These are phyloP conservation scores for Colletotrichum sp. DNA, from an alignment of 2,329 filamentous ascomycete species.

Conservation along the genomic window DNA sequence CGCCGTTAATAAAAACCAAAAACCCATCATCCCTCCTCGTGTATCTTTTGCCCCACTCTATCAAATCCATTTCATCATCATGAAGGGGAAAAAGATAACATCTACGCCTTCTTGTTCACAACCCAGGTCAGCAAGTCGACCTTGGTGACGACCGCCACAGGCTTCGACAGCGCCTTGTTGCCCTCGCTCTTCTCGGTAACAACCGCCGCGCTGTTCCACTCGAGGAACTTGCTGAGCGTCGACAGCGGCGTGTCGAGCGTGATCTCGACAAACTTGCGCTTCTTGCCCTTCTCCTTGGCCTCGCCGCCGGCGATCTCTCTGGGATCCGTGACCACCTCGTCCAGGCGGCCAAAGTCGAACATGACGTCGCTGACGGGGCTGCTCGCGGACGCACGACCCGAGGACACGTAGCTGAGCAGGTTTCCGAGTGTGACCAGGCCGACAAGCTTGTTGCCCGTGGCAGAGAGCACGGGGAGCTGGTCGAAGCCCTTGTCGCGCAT, in stretches of 20 bases:
- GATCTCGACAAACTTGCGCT: slow-evolving; percentile 87
- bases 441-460: slow-evolving; percentile 74
- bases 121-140: slow-evolving; percentile 94
- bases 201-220: slow-evolving; percentile 97
- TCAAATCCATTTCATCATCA: slow-evolving; percentile 22
- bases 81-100: neutral
- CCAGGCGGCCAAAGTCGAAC: slow-evolving; percentile 91
- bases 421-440: slow-evolving; percentile 96
- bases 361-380: slow-evolving; percentile 86
- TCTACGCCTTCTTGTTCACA: slow-evolving; percentile 63
- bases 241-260: slow-evolving; percentile 86
- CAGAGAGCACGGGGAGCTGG: slow-evolving; percentile 86
- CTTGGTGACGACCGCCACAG: slow-evolving; percentile 92
- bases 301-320: slow-evolving; percentile 59
- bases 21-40: neutral
- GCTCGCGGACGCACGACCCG: slow-evolving; percentile 75
- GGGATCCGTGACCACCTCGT: slow-evolving; percentile 90
- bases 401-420: slow-evolving; percentile 86
- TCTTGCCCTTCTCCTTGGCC: slow-evolving; percentile 40
- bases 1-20: slow-evolving; percentile 10
- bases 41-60: slow-evolving; percentile 2
- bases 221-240: slow-evolving; percentile 88
- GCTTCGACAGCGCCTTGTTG: slow-evolving; percentile 67
- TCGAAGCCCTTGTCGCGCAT: slow-evolving; percentile 99
- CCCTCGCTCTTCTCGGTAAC: slow-evolving; percentile 77